These are phyloP conservation scores for Thielaviopsis cerberus DNA, from an alignment of 2,329 filamentous ascomycete genomes.

Conservation along the genomic window DNA sequence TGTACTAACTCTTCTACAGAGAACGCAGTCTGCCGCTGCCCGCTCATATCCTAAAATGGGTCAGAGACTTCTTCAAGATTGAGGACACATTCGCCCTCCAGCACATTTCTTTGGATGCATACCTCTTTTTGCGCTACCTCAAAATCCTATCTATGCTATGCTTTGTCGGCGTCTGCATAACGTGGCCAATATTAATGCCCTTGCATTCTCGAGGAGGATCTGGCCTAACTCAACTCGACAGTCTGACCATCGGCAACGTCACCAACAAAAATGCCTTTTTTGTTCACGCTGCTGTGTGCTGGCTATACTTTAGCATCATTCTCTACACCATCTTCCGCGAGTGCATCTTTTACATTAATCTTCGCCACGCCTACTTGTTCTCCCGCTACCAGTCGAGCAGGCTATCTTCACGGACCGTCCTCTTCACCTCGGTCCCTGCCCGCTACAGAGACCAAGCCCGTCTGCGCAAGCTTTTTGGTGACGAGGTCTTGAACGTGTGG, in stretches of 20 bases:
- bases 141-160: slow-evolving; percentile 60
- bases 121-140: slow-evolving; percentile 72
- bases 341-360: slow-evolving; percentile 79
- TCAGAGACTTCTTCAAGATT: slow-evolving; percentile 41
- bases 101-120: slow-evolving; percentile 76
- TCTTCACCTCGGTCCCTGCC: slow-evolving; percentile 74
- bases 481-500: slow-evolving; percentile 69
- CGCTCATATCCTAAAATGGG: slow-evolving; percentile 42
- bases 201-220: slow-evolving; percentile 68
- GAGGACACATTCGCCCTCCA: slow-evolving; percentile 65
- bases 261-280: slow-evolving; percentile 49
- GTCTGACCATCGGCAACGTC: slow-evolving; percentile 28
- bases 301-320: slow-evolving; percentile 72
- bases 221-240: slow-evolving; percentile 40
- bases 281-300: slow-evolving; percentile 64
- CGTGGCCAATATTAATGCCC: slow-evolving; percentile 70
- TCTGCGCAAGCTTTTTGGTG: slow-evolving; percentile 58
- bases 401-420: slow-evolving; percentile 74
- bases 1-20: slow-evolving; percentile 18
- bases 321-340: slow-evolving; percentile 81
- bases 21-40: slow-evolving; percentile 39
- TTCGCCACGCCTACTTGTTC: slow-evolving; percentile 84
- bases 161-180: slow-evolving; percentile 61
- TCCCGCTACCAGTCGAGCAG: slow-evolving; percentile 67
- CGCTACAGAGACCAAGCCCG: slow-evolving; percentile 57